These are phyloP conservation scores for Starmerella lactis-condensi DNA, from an alignment of 805 yeast species.

Conservation along the genomic window DNA sequence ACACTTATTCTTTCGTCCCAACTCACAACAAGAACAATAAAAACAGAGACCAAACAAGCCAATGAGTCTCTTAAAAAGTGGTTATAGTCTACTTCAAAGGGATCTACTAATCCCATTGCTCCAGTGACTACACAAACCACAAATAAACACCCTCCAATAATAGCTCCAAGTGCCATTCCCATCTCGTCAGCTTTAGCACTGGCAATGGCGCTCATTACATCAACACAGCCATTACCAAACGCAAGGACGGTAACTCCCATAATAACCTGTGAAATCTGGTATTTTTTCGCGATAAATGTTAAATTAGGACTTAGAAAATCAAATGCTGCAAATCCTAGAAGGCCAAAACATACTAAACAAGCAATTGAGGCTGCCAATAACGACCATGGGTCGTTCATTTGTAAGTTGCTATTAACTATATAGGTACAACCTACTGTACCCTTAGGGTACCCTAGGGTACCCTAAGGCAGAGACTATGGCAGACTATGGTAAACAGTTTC, in stretches of 20 bases:
- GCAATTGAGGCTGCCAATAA: too few species aligned
- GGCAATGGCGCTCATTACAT: slow-evolving; percentile 63
- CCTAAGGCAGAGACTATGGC: too few species aligned
- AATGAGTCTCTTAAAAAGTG: slow-evolving; percentile 41
- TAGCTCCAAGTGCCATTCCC: slow-evolving; percentile 69
- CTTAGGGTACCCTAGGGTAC: too few species aligned
- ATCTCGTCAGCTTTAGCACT: slow-evolving; percentile 60
- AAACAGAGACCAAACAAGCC: slow-evolving; percentile 36
- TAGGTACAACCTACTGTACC: too few species aligned
- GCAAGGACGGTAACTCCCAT: slow-evolving; percentile 80
- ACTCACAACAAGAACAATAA: slow-evolving; percentile 34
- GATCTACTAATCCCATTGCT: slow-evolving; percentile 47
- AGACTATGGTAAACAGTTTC: too few species aligned
- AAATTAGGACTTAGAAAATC: slow-evolving; percentile 69
- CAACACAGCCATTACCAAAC: slow-evolving; percentile 85
- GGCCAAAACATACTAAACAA: slow-evolving; percentile 36
- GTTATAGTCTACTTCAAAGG: slow-evolving; percentile 34
- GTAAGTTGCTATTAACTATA: too few species aligned
- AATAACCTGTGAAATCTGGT: slow-evolving; percentile 53
- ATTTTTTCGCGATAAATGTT: slow-evolving; percentile 39
- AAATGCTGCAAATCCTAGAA: slow-evolving; percentile 64
- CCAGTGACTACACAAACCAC: slow-evolving; percentile 69
- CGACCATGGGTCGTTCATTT: too few species aligned
- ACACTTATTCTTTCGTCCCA: slow-evolving; percentile 36
- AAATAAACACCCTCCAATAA: slow-evolving; percentile 80